phyloP scores from a whole-genome alignment of 495 filamentous ascomycete genomes.

The Penicillium canariense region DNA sequence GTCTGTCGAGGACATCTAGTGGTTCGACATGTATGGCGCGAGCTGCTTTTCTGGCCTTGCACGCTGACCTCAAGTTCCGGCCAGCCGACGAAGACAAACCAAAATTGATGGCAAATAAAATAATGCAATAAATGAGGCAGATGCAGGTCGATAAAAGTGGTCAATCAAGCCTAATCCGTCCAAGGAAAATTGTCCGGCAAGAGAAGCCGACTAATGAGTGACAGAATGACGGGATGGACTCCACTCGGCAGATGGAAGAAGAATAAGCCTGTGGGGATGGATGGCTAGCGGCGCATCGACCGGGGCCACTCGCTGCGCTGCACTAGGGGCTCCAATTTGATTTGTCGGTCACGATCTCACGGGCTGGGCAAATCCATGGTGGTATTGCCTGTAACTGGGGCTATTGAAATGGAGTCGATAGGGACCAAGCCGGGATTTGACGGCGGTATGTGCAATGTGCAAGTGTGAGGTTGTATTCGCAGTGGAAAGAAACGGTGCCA shows the following conservation, averaged over 20 bases:
- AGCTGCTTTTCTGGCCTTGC: not conserved
- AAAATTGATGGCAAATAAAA: not conserved
- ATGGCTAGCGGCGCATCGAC: slow-evolving; percentile 12
- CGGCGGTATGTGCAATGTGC: slow-evolving; percentile 11
- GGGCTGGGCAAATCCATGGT: not conserved
- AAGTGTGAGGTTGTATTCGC: slow-evolving; percentile 22
- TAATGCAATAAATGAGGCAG: not conserved
- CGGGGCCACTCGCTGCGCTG: slow-evolving; percentile 2
- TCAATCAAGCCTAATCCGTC: slow-evolving; percentile 7
- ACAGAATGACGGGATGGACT: slow-evolving; percentile 8
- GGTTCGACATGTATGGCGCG: slow-evolving; percentile 4
- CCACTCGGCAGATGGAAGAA: slow-evolving; percentile 6
- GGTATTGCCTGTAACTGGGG: not conserved
- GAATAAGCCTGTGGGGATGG: slow-evolving; percentile 11
- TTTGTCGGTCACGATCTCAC: slow-evolving; percentile 8
- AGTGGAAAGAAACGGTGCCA: slow-evolving; percentile 3
- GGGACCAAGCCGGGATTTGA: not conserved
- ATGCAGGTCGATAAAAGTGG: not conserved
- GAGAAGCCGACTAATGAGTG: slow-evolving; percentile 4
- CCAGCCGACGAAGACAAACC: not conserved
- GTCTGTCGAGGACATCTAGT: not conserved
- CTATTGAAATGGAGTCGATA: not conserved
- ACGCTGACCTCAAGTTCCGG: not conserved
- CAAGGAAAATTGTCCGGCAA: slow-evolving; percentile 1
- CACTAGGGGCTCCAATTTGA: slow-evolving; percentile 7